Evolutionary conservation across 176 grass and related monocot genomes (phyloP).

Genomic region (Oryza brachyantha): DNA sequence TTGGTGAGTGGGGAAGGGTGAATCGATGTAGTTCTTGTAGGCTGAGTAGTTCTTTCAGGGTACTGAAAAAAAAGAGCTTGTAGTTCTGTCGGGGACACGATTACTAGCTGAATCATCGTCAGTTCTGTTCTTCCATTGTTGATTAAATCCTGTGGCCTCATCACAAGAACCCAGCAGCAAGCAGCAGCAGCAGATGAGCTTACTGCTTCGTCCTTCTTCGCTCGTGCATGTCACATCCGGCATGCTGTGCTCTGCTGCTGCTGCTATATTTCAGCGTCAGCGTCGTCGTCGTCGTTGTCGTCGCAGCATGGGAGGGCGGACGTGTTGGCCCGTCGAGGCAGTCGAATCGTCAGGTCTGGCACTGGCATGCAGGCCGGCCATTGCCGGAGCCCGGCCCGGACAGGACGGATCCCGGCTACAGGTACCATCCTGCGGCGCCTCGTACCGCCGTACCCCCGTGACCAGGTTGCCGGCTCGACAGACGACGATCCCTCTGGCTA

Average conservation of each 20-base stretch:
- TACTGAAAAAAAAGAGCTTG: slow-evolving; percentile 39
- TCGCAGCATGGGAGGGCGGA: slow-evolving; percentile 11
- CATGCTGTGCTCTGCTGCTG: background rate
- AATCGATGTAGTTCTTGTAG: slow-evolving; percentile 45
- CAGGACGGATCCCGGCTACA: background rate
- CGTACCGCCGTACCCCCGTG: background rate
- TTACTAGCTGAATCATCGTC: slow-evolving; percentile 21
- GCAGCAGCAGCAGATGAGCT: background rate
- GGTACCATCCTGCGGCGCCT: background rate
- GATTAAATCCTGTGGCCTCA: background rate
- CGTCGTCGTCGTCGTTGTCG: background rate
- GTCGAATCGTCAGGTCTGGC: background rate
- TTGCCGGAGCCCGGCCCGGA: background rate
- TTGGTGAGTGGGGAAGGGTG: slow-evolving; percentile 11
- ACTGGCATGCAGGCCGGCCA: background rate
- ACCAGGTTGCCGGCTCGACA: slow-evolving; percentile 9
- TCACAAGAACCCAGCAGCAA: background rate
- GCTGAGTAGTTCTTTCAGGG: slow-evolving; percentile 36
- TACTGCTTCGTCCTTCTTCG: background rate
- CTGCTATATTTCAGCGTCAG: background rate
- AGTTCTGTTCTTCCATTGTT: slow-evolving; percentile 12
- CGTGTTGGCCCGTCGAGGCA: slow-evolving; percentile 23
- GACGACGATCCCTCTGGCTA: background rate
- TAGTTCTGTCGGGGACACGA: slow-evolving; percentile 38
- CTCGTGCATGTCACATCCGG: slow-evolving; percentile 28